Evolutionary conservation across 2,329 filamentous ascomycete species (phyloP).

Genomic region (Biscogniauxia marginata): DNA sequence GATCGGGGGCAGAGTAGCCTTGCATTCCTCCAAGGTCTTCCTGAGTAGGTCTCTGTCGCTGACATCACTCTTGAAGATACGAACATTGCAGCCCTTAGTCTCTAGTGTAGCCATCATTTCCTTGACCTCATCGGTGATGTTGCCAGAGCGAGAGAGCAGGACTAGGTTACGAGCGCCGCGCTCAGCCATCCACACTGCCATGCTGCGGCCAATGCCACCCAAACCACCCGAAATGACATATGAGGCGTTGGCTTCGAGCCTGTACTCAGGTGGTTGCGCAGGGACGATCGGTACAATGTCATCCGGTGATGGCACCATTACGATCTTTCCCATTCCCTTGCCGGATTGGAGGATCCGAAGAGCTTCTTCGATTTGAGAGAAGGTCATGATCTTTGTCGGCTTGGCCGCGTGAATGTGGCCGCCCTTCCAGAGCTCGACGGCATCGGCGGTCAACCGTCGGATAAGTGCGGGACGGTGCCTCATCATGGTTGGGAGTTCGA

Average conservation of each 20-base stretch:
- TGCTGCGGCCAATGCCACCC: slow-evolving; percentile 23
- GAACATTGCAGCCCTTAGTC: background rate
- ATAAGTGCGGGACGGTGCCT: background rate
- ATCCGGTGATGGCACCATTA: slow-evolving; percentile 10
- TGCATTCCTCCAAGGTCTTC: background rate
- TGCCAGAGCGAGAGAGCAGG: slow-evolving; percentile 29
- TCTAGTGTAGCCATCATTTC: slow-evolving; percentile 10
- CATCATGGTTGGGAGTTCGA: background rate
- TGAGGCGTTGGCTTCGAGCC: slow-evolving; percentile 18
- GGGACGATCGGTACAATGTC: slow-evolving; percentile 6
- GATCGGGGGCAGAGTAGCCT: background rate
- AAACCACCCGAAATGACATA: slow-evolving; percentile 34
- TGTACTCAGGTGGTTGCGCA: background rate
- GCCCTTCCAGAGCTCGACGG: slow-evolving; percentile 7
- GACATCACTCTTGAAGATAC: background rate
- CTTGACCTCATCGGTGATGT: slow-evolving; percentile 9
- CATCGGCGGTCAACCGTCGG: background rate
- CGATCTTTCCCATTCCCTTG: slow-evolving; percentile 39
- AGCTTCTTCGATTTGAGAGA: slow-evolving; percentile 25
- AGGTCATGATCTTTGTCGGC: background rate
- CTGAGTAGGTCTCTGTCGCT: background rate
- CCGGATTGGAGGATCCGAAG: slow-evolving; percentile 39
- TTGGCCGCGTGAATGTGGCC: background rate
- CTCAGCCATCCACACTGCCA: slow-evolving; percentile 16
- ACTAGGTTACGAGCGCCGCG: slow-evolving; percentile 29